Percentiles rank a stretch among this genome's conserved stretches.
Evolutionary conservation across 2,329 filamentous ascomycete species (phyloP).

Genomic region (Aspergillus tamarii): DNA sequence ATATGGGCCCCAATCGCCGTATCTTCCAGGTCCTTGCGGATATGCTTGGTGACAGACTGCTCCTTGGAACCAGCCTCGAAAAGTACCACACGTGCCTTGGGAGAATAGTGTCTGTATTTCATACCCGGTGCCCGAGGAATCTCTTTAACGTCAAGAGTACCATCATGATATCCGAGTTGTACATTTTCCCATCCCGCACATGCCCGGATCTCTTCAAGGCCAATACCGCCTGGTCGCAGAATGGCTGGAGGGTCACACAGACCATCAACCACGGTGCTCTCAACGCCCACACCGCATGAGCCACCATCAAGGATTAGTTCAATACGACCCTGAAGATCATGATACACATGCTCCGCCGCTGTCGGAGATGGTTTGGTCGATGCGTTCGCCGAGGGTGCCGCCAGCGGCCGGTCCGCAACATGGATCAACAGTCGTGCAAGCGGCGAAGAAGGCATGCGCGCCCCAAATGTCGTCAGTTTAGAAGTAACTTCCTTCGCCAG

Average conservation of each 20-base stretch:
- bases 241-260: slow-evolving; percentile 79
- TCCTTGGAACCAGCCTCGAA: slow-evolving; percentile 64
- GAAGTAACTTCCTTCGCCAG: slow-evolving; percentile 93
- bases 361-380: slow-evolving; percentile 93
- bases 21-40: slow-evolving; percentile 38
- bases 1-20: slow-evolving; percentile 31
- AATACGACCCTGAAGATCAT: slow-evolving; percentile 82
- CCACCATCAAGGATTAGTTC: slow-evolving; percentile 89
- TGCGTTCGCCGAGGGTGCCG: slow-evolving; percentile 91
- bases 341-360: slow-evolving; percentile 81
- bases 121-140: slow-evolving; percentile 88
- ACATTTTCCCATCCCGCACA: slow-evolving; percentile 83
- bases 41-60: slow-evolving; percentile 32
- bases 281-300: slow-evolving; percentile 82
- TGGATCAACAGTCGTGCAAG: slow-evolving; percentile 89
- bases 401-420: slow-evolving; percentile 75
- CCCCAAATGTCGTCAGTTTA: slow-evolving; percentile 81
- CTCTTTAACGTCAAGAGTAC: slow-evolving; percentile 64
- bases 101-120: slow-evolving; percentile 99
- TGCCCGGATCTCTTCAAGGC: slow-evolving; percentile 73
- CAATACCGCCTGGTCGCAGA: slow-evolving; percentile 82
- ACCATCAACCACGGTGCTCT: slow-evolving; percentile 96
- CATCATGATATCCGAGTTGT: slow-evolving; percentile 76
- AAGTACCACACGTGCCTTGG: slow-evolving; percentile 80
- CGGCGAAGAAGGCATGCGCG: slow-evolving; percentile 81